Evolutionary conservation across 2,329 filamentous ascomycete species (phyloP).

Genomic region (Claviceps spartinae): DNA sequence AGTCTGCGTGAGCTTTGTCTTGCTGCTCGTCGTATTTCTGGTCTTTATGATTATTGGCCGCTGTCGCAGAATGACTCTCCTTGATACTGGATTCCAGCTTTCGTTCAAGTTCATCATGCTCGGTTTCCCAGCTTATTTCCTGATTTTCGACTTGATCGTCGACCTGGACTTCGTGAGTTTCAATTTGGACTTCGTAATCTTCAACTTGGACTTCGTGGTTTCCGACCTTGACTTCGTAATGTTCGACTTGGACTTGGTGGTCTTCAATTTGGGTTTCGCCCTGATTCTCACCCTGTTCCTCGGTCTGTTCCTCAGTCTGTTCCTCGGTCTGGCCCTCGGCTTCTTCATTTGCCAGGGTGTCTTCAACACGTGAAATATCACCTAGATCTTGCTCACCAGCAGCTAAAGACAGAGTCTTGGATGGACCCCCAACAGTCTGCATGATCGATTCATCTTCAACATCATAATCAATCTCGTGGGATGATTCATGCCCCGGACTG

Average conservation of each 20-base stretch:
- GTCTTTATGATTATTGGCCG: not conserved
- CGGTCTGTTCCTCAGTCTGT: not conserved
- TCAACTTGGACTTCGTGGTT: no score
- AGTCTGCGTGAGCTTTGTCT: no score
- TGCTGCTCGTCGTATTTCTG: not conserved
- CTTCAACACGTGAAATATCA: not conserved
- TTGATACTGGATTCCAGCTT: not conserved
- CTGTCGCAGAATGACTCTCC: not conserved
- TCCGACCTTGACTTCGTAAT: no score
- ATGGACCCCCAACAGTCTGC: not conserved
- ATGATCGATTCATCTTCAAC: constrained; percentile 11
- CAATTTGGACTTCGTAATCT: no score
- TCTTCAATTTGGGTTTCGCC: no score
- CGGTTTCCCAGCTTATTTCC: constrained; percentile 13
- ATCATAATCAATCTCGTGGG: constrained; percentile 26
- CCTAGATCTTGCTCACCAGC: constrained; percentile 1
- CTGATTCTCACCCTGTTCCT: not conserved
- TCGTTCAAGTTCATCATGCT: constrained; percentile 8
- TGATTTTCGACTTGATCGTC: constrained; percentile 6
- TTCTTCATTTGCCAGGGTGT: not conserved
- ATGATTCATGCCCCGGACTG: constrained; percentile 4
- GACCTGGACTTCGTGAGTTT: not conserved
- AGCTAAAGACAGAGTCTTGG: not conserved
- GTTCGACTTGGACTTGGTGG: no score
- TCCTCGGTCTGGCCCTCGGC: constrained; percentile 2